A percentile compares a stretch with the other conserved stretches of the same genome.
These are phyloP conservation scores for Fusarium sp. DNA, from an alignment of 2,329 filamentous ascomycete species.

Conservation along the genomic window DNA sequence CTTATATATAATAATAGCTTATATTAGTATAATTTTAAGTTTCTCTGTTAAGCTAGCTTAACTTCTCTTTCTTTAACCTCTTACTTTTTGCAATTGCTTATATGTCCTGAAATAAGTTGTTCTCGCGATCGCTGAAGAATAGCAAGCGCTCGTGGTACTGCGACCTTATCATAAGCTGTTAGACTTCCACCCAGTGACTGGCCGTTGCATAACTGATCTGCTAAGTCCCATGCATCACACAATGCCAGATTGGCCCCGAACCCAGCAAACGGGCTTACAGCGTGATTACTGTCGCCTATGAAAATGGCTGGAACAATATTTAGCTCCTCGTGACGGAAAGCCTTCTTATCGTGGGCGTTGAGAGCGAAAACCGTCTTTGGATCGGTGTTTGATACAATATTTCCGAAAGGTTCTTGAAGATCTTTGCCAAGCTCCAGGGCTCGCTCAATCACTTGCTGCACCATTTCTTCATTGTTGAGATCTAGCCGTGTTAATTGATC, in stretches of 20 bases:
- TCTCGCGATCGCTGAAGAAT: constrained; percentile 42
- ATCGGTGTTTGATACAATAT: constrained; percentile 55
- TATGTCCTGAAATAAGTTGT: constrained; percentile 42
- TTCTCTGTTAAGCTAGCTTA: background rate
- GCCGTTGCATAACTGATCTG: constrained; percentile 50
- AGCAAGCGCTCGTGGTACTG: constrained; percentile 49
- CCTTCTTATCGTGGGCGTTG: constrained; percentile 57
- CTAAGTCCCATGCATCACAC: constrained; percentile 60
- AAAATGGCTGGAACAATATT: constrained; percentile 52
- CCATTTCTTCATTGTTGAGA: constrained; percentile 34
- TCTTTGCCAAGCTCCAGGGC: constrained; percentile 48
- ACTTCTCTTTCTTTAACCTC: background rate
- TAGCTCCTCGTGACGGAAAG: constrained; percentile 53
- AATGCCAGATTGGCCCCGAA: constrained; percentile 61
- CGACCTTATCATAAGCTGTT: constrained; percentile 50
- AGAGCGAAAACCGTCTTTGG: constrained; percentile 51
- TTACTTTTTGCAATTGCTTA: background rate
- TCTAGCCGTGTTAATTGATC: constrained; percentile 29
- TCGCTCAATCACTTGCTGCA: constrained; percentile 47
- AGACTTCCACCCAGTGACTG: constrained; percentile 45
- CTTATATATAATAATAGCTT: too few relatives aligned
- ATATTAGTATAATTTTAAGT: too few relatives aligned
- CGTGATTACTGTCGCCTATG: constrained; percentile 63
- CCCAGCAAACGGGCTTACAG: constrained; percentile 61
- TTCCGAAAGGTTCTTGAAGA: constrained; percentile 54